Evolutionary conservation across 495 filamentous ascomycete species (phyloP), one percentile per base, ranked within the genome.

Genomic region (Articulospora tetracladia): DNA sequence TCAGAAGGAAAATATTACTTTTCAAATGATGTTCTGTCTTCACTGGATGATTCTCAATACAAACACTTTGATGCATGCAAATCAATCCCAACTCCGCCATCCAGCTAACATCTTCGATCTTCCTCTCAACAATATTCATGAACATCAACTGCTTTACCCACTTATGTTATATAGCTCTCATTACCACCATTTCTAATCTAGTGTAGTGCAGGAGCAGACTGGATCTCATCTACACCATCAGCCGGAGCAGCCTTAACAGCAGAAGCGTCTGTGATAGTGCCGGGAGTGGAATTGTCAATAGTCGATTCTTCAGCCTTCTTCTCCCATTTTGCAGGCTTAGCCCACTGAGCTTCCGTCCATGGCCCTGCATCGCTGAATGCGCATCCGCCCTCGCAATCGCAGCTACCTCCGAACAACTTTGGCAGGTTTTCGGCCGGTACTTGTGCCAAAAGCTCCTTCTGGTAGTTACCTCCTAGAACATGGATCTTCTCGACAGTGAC

Each of bases 401-500:
- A 98, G 19, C 70, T 77, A 30, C 94, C 94, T 51, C 95, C 95
- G 66, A 97, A 95, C 64, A 85, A 75, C 69, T 83, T 86, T 25
- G 94, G 94, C 57, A 98, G 78, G 72, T 97, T 97, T 80, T 98
- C 92, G 57, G 81, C 79, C 1, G 95, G 91, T 3, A 98, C 84
- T 77, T 98, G 94, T 47, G 68, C 74, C 36, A 96, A 77, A 39
- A 98, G 79, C 66, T 96, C 91, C 66, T 83, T 82, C 77, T 95
- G 80, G 77, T 97, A 98, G 36, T 79, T 75, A 64, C 77, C 75
- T 60, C 93, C 92, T 15, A 98, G 81, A 53, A 98, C 84, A 73
- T 97, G 87, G 71, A 98, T 98, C 84, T 98, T 98, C 61, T 84
- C 77, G 32, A 97, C 93, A 24, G 94, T 98, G 66, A 98, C 91